Evolutionary conservation across 2,329 filamentous ascomycete genomes (phyloP), one percentile per base, ranked within the genome.

Genomic region (Lecanoromycetidae sp.): DNA sequence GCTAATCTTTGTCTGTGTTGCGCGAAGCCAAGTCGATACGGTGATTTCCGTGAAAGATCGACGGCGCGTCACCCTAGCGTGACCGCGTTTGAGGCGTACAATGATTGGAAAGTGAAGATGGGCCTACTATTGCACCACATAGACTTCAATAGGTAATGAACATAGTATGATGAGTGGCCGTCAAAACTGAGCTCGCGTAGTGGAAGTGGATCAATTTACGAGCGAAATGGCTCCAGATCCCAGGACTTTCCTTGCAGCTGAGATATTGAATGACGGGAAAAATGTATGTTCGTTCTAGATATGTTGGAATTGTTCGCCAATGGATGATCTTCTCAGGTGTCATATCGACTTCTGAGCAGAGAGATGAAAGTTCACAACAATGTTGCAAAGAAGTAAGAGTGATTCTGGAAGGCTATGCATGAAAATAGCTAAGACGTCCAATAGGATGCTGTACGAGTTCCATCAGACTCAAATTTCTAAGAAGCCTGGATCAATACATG

Each of bases 401-500:
- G 34, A n/a, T 13, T 44, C 5, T 9, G 34, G 20, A 7, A 22
- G 15, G 12, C 4, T 9, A 17, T 34, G 8, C 3, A 9, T 12
- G 17, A 12, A 22, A 13, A 37, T 42, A n/a, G 25, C 27, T 37
- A 19, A 47, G 8, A 9, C 25, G 23, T 30, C 6, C 6, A 20
- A 15, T 44, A 94, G 82, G 63, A 93, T 91, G 76, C 77, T 88
- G 13, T 93, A 78, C 64, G 84, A 94, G 26, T 96, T 94, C 56
- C 78, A 95, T 62, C 72, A 74, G 52, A 76, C 72, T 48, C 84
- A 94, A 61, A 94, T 87, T 63, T 72, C 70, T 46, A 85, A 82
- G 63, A 82, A 79, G 51, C 73, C 83, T 0, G 75, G 78, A 19
- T 81, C 79, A 22, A 71, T 95, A n/a, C 78, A 93, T 66, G 91